Percentiles rank a stretch among this genome's conserved stretches.
Conservation (phyloP, 768 basidiomycete genomes). For the Exsudoporus frostii region DNA sequence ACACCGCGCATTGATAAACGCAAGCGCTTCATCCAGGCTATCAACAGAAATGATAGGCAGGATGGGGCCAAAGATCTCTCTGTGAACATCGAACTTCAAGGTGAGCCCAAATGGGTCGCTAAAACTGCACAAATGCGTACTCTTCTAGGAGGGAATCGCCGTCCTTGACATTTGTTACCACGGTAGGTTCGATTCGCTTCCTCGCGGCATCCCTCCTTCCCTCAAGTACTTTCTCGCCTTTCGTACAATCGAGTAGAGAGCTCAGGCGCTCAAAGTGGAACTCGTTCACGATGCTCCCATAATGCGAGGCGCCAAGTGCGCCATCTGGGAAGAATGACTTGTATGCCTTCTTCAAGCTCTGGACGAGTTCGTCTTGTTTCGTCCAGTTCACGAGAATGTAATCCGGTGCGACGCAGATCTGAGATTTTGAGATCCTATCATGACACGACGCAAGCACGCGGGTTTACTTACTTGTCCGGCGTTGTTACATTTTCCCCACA, state of each 20-base stretch:
- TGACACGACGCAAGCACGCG: neutral
- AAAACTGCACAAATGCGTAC: constrained; percentile 32
- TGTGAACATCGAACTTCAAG: constrained; percentile 21
- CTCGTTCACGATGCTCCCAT: constrained; percentile 51
- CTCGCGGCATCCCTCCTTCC: constrained; percentile 35
- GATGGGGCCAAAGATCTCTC: constrained; percentile 74
- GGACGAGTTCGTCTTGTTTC: constrained; percentile 46
- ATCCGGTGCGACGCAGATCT: constrained; percentile 45
- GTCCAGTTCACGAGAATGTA: constrained; percentile 42
- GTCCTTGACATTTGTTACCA: constrained; percentile 51
- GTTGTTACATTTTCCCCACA: constrained; percentile 66
- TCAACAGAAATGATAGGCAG: constrained; percentile 61
- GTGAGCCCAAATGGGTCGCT: neutral
- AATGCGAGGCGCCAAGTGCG: constrained; percentile 42
- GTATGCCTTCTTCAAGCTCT: constrained; percentile 42
- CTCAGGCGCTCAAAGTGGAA: constrained; percentile 53
- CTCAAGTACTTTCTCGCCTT: constrained; percentile 49
- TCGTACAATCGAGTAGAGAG: constrained; percentile 49
- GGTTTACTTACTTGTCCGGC: constrained; percentile 53
- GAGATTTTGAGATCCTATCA: neutral
- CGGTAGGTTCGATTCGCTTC: constrained; percentile 54
- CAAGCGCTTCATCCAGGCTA: constrained; percentile 51
- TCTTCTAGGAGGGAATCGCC: constrained; percentile 62
- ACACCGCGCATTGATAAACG: constrained; percentile 52
- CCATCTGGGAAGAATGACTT: constrained; percentile 52